Base-by-base conservation (phyloP, 78 protist genomes). In the Dictyostelium firmibasis region DNA sequence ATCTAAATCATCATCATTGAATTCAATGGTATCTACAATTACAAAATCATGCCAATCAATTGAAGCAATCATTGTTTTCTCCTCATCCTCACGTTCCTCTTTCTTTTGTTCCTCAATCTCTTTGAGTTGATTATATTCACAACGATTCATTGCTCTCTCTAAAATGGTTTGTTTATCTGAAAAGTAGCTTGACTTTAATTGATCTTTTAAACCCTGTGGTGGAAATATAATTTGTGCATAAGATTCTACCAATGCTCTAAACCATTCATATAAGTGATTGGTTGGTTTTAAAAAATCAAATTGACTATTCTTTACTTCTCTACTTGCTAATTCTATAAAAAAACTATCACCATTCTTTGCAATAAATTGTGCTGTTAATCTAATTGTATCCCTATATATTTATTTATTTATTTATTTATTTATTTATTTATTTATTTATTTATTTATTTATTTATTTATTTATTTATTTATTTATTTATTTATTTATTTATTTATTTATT, bases 1-100 rank as follows among this genome's bases (percentile, higher is more conserved):
- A 0, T 81, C 84, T 1, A 78, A 60, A 29, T 81, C 95, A 2
- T 95, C 93, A 3, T 91, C 98, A 31, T 72, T 50, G 82, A 98
- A 98, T 14, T 93, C 96, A 4, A 98, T 96, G 35, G 98, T 97
- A 44, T 98, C 98, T 13, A 98, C 98, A 43, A 98, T 94, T 23
- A 91, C 92, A 78, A 98, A 98, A 79, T 98, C 98, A 64, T 96
- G 96, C 99, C 99, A 98, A 78, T 98, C 99, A 50, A 98, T 95
- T 11, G 85, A 44, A 0, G 94, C 85, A 69, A 84, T 29, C 25
- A 92, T 41, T 25, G 81, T 50, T 69, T 85, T 33, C 67, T 94
- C 97, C 31, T 86, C 44, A 38, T 94, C 92, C 11, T 53, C 97
- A 27, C 83, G 84, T 36, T 94, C 97, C 3, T 94, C 97, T 47